A percentile compares a stretch with the other conserved stretches of the same genome.
Evolutionary conservation across 75 land plant species (phyloP).

Genomic region (Azolla pinnata): DNA sequence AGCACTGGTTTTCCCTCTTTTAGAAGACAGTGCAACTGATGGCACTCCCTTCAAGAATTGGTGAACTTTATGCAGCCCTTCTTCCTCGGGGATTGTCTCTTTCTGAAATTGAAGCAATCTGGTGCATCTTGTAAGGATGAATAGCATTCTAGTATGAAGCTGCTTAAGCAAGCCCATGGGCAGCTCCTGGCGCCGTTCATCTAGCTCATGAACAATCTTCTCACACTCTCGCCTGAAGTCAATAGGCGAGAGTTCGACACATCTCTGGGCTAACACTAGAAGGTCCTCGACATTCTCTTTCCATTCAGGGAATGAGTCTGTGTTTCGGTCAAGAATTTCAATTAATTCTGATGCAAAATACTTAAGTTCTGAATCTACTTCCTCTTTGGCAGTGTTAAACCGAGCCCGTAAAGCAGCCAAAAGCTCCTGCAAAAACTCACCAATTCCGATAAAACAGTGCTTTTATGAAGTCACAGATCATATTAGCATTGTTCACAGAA

Average conservation of each 20-base stretch:
- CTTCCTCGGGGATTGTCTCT: slow-evolving; percentile 76
- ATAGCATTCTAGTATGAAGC: slow-evolving; percentile 96
- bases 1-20: slow-evolving; percentile 24
- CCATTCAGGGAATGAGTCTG: slow-evolving; percentile 74
- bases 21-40: slow-evolving; percentile 18
- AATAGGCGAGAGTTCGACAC: slow-evolving; percentile 64
- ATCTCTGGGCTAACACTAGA: slow-evolving; percentile 69
- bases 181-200: slow-evolving; percentile 88
- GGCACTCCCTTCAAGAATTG: slow-evolving; percentile 29
- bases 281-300: slow-evolving; percentile 84
- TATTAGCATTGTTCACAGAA: not conserved
- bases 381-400: slow-evolving; percentile 95
- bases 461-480: too few relatives aligned
- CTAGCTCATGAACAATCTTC: slow-evolving; percentile 95
- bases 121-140: slow-evolving; percentile 94
- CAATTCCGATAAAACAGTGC: too few relatives aligned
- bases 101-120: slow-evolving; percentile 89
- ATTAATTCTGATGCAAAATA: slow-evolving; percentile 85
- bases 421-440: slow-evolving; percentile 56
- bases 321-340: slow-evolving; percentile 74
- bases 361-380: slow-evolving; percentile 85
- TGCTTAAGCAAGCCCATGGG: slow-evolving; percentile 78
- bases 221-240: slow-evolving; percentile 96
- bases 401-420: slow-evolving; percentile 56
- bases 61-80: slow-evolving; percentile 50